Base-by-base conservation (phyloP, 2,329 filamentous ascomycete species). In the Ascochyta clinopodiicola region DNA sequence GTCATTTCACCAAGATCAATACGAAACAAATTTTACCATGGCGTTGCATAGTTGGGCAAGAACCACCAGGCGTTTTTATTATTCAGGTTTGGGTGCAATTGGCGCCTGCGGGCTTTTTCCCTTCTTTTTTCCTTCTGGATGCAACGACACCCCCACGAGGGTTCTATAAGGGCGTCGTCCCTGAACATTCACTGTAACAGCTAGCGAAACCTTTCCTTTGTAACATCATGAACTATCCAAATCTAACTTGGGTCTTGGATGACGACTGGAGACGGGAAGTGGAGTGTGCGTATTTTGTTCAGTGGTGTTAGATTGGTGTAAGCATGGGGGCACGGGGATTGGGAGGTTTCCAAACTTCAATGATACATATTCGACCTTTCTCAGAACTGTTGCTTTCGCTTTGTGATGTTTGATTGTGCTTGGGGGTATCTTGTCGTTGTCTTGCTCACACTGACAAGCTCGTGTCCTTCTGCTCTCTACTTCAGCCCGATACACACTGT, bases 401-500 rank as follows among this genome's bases (percentile, higher is more conserved):
- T 27, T 27, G 21, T 19, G 15, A 6, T 35, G 32, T 17, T 35
- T 7, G n/a, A 3, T 6, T 17, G 6, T 40, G 27, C 17, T 32
- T 17, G 25, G 59, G 59, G 50, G 57, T 61, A 56, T 59, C 58
- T 57, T 12, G 19, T 15, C 7, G 19, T 15, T 34, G 24, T 13
- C 25, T 4, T 39, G 19, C 35, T 34, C 37, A 39, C n/a, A 29
- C 19, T 35, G 25, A 12, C 21, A 24, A 8, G 25, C 38, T n/a
- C 29, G 24, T 31, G 24, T 12, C 13, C 21, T 38, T n/a, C 24
- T 6, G 19, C 8, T n/a, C 22, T 6, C 21, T 42, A 70, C 40
- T 56, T 63, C 22, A 71, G 42, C n/a, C 69, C 63, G 40, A 75
- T 68, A 53, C 66, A 67, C 32, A 75, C 67, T 12, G 66, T 73